Base-by-base conservation (phyloP, 139 green algal species). In the Coelastrella sp. region DNA sequence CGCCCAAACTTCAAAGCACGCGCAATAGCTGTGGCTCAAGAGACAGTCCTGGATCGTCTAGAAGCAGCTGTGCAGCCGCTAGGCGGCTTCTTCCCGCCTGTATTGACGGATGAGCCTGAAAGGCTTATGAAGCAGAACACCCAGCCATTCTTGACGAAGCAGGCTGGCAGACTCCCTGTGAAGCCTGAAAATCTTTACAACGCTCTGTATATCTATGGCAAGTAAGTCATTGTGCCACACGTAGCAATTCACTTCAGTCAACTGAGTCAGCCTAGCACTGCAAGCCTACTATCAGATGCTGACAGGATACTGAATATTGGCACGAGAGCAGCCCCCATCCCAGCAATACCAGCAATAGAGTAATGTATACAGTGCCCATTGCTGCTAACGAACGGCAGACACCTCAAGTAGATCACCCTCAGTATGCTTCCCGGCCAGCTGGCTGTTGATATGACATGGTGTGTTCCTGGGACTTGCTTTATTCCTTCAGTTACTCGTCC, bases 171-270 rank as follows among this genome's bases (percentile, higher is more conserved):
- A 13, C 86, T 90, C 61, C 86, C 86, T 5, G 61, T 86, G 22
- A 84, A 86, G 61, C 86, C 86, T 3, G 16, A 47, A 7, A 80
- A 60, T 76, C 60, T 90, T 6, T 58, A 76, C 32, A 79, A 90
- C n/a, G 86, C 86, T 11, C 66, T 90, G n/a, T 86, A 86, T 65
- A 68, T 17, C 7, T 90, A 90, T 22, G 86, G 86, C 76, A 85
- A 20, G 86, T 85, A 17, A 71, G 76, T 17, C 10, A 17, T 11
- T 16, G 6, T 4, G 14, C 19, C 20, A 32, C 80, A 74, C 73
- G 77, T 22, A 47, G 32, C 32, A 47, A 47, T 47, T 47, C 32
- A 2, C 32, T 47, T 1, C 32, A 47, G 32, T 47, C 32, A 47
- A 47, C 32, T 47, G 32, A 47, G 32, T 47, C 32, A 47, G 56